Evolutionary conservation across 352 stramenopile species (phyloP).

Genomic region (Phytopythium sindhum): DNA sequence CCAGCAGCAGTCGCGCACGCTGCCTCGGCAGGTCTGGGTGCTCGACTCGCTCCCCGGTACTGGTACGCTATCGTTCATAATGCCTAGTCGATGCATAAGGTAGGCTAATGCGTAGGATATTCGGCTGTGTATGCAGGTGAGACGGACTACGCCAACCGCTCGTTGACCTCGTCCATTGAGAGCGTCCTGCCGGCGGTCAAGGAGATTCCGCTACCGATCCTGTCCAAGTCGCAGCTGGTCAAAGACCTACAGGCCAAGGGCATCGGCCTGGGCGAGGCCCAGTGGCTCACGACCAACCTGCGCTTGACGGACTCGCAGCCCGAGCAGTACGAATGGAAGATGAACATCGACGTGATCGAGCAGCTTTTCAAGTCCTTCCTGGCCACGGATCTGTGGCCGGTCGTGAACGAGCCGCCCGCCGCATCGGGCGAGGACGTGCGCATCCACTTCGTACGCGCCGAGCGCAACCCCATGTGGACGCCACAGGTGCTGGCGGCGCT

Average conservation of each 20-base stretch:
- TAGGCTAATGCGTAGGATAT: too few relatives aligned
- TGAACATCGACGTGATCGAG: constrained; percentile 73
- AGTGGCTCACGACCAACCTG: constrained; percentile 84
- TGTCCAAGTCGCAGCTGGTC: constrained; percentile 64
- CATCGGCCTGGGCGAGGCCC: constrained; percentile 56
- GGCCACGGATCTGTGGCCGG: constrained; percentile 60
- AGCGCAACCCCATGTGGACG: constrained; percentile 79
- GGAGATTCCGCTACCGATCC: constrained; percentile 67
- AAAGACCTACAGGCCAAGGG: constrained; percentile 58
- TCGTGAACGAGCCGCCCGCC: constrained; percentile 33
- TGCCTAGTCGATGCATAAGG: not conserved
- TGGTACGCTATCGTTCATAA: constrained; percentile 22
- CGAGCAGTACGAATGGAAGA: constrained; percentile 80
- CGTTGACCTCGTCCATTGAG: constrained; percentile 68
- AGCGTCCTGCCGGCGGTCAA: constrained; percentile 66
- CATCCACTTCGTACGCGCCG: constrained; percentile 76
- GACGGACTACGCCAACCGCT: constrained; percentile 62
- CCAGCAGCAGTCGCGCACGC: constrained; percentile 30
- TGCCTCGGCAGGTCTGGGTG: constrained; percentile 63
- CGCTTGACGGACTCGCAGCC: constrained; percentile 39
- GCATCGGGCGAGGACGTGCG: constrained; percentile 33
- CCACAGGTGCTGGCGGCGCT: constrained; percentile 37
- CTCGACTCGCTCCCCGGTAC: constrained; percentile 70
- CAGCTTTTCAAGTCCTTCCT: constrained; percentile 71
- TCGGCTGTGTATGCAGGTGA: constrained; percentile 16